These are phyloP conservation scores for Flaveria floridana DNA, from an alignment of 140 eudicot genomes.

Conservation along the genomic window DNA sequence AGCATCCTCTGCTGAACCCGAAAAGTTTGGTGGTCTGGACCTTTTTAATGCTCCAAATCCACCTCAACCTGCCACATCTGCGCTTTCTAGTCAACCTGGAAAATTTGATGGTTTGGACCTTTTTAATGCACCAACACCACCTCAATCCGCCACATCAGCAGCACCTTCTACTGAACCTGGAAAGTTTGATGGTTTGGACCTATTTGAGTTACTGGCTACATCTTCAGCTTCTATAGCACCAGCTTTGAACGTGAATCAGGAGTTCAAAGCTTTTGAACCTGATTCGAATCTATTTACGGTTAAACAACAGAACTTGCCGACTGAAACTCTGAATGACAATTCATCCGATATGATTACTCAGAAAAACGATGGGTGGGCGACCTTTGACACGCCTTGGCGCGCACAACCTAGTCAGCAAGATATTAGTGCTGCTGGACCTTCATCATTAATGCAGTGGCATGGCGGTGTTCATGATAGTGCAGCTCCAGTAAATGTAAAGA, in stretches of 20 bases:
- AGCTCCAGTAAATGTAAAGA: conserved; percentile 32
- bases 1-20: conserved; percentile 34
- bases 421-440: conserved; percentile 40
- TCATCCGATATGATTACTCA: conserved; percentile 25
- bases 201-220: conserved; percentile 52
- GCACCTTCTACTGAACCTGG: conserved; percentile 32
- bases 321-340: conserved; percentile 36
- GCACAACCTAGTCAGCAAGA: conserved; percentile 41
- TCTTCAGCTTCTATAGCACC: conserved; percentile 44
- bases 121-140: conserved; percentile 46
- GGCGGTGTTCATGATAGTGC: conserved; percentile 32
- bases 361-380: conserved; percentile 73
- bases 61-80: conserved; percentile 36
- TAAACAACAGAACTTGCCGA: conserved; percentile 41
- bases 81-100: conserved; percentile 32
- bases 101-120: conserved; percentile 50
- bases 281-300: conserved; percentile 37
- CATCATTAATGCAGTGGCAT: conserved; percentile 30
- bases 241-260: conserved; percentile 34
- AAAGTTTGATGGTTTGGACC: conserved; percentile 26
- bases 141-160: conserved; percentile 39
- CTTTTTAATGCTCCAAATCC: conserved; percentile 54
- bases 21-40: conserved; percentile 51
- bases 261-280: conserved; percentile 42
- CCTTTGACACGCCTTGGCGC: conserved; percentile 66